Evolutionary conservation across 2,329 filamentous ascomycete genomes (phyloP), one percentile per base, ranked within the genome.

Genomic region (Metarhizium album): DNA sequence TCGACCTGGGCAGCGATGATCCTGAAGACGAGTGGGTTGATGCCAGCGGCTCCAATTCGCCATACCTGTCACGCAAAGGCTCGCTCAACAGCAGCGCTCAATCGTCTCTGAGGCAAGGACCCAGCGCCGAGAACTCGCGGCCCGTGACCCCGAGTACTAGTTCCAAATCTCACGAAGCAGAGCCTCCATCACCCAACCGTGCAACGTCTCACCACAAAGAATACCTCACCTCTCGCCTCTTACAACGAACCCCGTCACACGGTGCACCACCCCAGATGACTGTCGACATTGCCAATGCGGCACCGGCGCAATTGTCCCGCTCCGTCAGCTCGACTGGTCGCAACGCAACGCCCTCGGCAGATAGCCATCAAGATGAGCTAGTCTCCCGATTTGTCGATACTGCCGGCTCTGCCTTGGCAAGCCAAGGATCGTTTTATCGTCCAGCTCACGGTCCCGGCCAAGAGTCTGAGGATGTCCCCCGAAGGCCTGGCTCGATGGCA

Each of bases 201-300:
- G 66, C 73, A 52, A 70, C 68, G 29, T 60, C 66, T 14, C 70
- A 74, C 35, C 82, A 83, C 59, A 83, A 80, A 53, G 79, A 82
- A 58, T 79, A 83, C 54, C 76, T 87, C 48, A 87, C 84, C 6
- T 82, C 83, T 29, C 75, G 82, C 52, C 67, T 87, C 37, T 72
- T 89, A 2, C 78, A 84, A 60, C 76, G 84, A 57, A 80, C 74
- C 9, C 75, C 80, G 0, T 82, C 81, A 6, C 74, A 80, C 54
- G 74, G 78, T 54, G 76, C 78, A 3, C 78, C 82, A 35, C 82
- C 81, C 38, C 75, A 82, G 61, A 84, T 86, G 75, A 83, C 82
- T 7, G 69, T 75, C 52, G 76, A 84, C 53, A 69, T 65, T 62
- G 74, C 58, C 50, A 68, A 65, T 50, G 69, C 70, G 9, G 61